Conservation (phyloP, 371 early-diverging fungal genomes). For the Lichtheimia ornata region DNA sequence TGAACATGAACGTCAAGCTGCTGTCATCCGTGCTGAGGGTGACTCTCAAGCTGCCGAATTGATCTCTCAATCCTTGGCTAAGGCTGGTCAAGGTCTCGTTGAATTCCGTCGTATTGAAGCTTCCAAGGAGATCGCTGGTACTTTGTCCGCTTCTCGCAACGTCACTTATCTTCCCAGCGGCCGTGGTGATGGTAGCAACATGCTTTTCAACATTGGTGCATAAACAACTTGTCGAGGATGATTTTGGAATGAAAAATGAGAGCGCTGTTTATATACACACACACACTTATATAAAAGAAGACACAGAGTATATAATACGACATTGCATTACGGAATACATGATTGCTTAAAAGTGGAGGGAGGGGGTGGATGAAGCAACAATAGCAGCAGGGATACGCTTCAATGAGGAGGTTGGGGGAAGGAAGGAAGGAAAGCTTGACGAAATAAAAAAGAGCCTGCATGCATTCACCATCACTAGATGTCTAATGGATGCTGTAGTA, state of each 20-base stretch:
- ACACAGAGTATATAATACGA: neutral
- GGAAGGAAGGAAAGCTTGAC: too few relatives aligned
- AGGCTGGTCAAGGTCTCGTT: slow-evolving; percentile 89
- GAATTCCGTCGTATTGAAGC: slow-evolving; percentile 98
- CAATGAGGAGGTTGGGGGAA: too few relatives aligned
- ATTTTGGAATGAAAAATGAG: neutral
- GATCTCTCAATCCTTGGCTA: slow-evolving; percentile 85
- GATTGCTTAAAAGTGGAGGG: too few relatives aligned
- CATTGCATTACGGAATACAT: too few relatives aligned
- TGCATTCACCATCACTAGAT: too few relatives aligned
- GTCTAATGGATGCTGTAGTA: too few relatives aligned
- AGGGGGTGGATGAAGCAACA: too few relatives aligned
- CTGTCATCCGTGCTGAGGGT: slow-evolving; percentile 98
- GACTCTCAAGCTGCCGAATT: slow-evolving; percentile 92
- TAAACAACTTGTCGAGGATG: slow-evolving; percentile 5
- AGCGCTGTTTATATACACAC: neutral
- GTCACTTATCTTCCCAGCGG: slow-evolving; percentile 91
- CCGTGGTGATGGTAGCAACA: slow-evolving; percentile 49
- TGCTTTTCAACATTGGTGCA: slow-evolving; percentile 56
- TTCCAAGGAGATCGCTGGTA: slow-evolving; percentile 92
- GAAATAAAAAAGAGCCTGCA: too few relatives aligned
- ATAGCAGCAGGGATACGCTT: too few relatives aligned
- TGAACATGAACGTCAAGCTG: slow-evolving; percentile 96
- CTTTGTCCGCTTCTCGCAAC: slow-evolving; percentile 80
- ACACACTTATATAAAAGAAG: slow-evolving; percentile 1